These are phyloP conservation scores for Botryotinia calthae DNA, from an alignment of 2,329 filamentous ascomycete species.

Conservation along the genomic window DNA sequence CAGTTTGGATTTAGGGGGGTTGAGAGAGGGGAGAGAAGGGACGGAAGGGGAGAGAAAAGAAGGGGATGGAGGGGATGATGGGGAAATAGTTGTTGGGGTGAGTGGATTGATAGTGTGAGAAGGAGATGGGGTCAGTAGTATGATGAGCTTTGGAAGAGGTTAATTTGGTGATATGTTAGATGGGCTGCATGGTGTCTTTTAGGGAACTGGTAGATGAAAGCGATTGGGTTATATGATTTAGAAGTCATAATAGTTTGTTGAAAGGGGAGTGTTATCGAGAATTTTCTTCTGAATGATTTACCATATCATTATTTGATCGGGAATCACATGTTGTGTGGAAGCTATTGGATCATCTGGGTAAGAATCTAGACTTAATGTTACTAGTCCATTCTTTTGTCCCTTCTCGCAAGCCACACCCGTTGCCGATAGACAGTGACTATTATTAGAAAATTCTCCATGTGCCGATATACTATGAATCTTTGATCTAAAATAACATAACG, in stretches of 20 bases:
- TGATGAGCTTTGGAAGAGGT: not conserved
- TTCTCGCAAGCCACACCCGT: not conserved
- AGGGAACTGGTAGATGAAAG: not conserved
- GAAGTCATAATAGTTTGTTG: not conserved
- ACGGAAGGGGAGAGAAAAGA: not conserved
- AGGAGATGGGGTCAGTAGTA: not conserved
- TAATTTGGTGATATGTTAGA: not conserved
- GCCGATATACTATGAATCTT: not conserved
- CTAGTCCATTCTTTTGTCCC: not conserved
- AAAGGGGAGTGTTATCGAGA: not conserved
- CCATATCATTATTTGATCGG: no score
- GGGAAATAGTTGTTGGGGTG: not conserved
- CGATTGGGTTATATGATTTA: not conserved
- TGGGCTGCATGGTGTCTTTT: not conserved
- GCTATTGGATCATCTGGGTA: not conserved
- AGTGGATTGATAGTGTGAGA: not conserved
- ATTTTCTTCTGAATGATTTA: not conserved
- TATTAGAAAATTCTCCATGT: not conserved
- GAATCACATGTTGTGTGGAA: not conserved
- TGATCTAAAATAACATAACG: not conserved
- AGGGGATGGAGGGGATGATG: no score
- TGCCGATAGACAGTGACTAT: not conserved
- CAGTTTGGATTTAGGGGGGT: slow-evolving; percentile 21
- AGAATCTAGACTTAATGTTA: not conserved
- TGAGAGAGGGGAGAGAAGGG: not conserved